Conservation (phyloP, 192 early-diverging fungal genomes). For the Entophlyctis luteolus region DNA sequence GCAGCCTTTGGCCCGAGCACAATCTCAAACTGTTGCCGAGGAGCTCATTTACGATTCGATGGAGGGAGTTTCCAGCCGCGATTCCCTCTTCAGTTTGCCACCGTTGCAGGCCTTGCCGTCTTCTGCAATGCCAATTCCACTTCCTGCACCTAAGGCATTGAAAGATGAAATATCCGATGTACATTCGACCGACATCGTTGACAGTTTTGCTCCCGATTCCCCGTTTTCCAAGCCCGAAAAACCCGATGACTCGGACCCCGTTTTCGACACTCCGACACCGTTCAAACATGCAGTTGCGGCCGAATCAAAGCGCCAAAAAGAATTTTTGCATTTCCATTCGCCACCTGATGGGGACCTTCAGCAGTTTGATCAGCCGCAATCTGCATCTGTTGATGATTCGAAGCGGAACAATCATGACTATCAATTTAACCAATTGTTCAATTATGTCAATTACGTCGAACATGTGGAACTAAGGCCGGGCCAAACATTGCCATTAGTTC, state of each 20-base stretch:
- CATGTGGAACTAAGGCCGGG: conserved; percentile 62
- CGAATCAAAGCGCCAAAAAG: neutral
- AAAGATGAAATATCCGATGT: neutral
- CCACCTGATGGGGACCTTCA: too few species aligned
- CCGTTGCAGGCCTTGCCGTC: neutral
- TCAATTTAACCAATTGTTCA: conserved; percentile 90
- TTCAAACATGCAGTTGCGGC: neutral
- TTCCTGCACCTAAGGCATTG: neutral
- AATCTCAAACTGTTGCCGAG: neutral
- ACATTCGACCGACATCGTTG: neutral
- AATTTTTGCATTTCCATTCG: neutral
- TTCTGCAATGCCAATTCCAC: neutral
- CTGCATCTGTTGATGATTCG: neutral
- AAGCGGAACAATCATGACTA: conserved; percentile 30
- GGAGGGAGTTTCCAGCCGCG: neutral
- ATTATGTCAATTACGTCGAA: conserved; percentile 80
- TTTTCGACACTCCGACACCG: conserved; percentile 8
- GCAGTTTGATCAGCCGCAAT: neutral
- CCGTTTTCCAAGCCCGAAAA: neutral
- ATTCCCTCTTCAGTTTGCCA: neutral
- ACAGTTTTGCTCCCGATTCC: neutral
- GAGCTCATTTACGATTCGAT: neutral
- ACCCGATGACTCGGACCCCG: neutral
- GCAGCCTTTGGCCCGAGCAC: neutral
- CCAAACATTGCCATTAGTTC: conserved; percentile 68